A percentile compares a stretch with the other conserved stretches of the same genome.
Conservation (phyloP, 805 yeast species). For the Novakomyces olei region DNA sequence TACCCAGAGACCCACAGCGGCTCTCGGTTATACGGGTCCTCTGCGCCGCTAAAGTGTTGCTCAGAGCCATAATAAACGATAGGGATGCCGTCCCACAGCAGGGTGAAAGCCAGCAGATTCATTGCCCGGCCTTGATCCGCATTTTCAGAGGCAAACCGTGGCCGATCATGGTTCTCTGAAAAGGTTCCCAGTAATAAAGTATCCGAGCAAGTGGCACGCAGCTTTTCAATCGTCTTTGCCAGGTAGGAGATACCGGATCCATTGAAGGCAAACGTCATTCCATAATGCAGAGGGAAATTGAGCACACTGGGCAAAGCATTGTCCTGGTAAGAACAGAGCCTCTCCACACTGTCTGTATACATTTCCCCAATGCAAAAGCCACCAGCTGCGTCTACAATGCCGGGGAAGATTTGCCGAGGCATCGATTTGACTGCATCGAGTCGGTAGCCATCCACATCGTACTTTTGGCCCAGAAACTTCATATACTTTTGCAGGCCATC, state of each 20-base stretch:
- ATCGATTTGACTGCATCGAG: slow-evolving; percentile 5
- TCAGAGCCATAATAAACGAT: slow-evolving; percentile 6
- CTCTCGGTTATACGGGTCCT: slow-evolving; percentile 6
- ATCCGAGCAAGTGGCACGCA: not conserved
- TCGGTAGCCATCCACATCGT: slow-evolving; percentile 5
- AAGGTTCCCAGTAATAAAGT: slow-evolving; percentile 3
- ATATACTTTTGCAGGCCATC: slow-evolving; percentile 2
- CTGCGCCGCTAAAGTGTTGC: slow-evolving; percentile 4
- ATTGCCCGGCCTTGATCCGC: slow-evolving; percentile 2
- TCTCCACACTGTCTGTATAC: not conserved
- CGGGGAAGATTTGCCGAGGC: slow-evolving; percentile 1
- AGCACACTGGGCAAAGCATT: slow-evolving; percentile 4
- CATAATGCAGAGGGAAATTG: slow-evolving; percentile 5
- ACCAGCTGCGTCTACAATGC: slow-evolving; percentile 1
- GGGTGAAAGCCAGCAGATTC: slow-evolving; percentile 3
- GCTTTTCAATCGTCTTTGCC: not conserved
- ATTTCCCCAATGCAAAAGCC: slow-evolving; percentile 5
- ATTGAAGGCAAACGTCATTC: slow-evolving; percentile 1
- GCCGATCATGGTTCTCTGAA: slow-evolving; percentile 5
- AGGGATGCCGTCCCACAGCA: slow-evolving; percentile 6
- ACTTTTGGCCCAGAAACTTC: slow-evolving; percentile 2
- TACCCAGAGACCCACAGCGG: slow-evolving; percentile 5
- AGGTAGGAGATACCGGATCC: not conserved
- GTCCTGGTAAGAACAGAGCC: slow-evolving; percentile 5
- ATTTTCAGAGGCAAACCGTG: slow-evolving; percentile 4